These are phyloP conservation scores for Orbilia oligospora DNA, from an alignment of 2,329 filamentous ascomycete genomes.

Conservation along the genomic window DNA sequence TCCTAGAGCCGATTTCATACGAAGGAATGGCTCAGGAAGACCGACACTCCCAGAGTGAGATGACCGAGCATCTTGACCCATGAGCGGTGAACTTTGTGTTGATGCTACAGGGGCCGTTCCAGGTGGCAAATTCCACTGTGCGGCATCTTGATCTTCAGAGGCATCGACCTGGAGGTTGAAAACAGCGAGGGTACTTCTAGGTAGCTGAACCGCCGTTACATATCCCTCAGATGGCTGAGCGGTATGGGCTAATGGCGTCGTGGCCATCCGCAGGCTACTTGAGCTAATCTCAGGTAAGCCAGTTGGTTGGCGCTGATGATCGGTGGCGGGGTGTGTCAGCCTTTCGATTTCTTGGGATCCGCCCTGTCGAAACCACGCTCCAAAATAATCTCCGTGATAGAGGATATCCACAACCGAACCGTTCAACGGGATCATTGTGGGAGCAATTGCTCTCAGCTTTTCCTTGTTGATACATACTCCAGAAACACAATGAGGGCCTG, in stretches of 20 bases:
- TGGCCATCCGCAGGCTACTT: slow-evolving; percentile 53
- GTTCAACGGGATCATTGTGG: slow-evolving; percentile 58
- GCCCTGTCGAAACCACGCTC: slow-evolving; percentile 53
- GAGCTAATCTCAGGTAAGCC: slow-evolving; percentile 60
- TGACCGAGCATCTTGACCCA: slow-evolving; percentile 52
- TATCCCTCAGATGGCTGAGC: slow-evolving; percentile 48
- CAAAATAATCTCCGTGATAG: slow-evolving; percentile 59
- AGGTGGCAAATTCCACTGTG: slow-evolving; percentile 59
- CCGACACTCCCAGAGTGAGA: slow-evolving; percentile 53
- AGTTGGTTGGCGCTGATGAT: slow-evolving; percentile 45
- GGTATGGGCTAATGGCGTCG: slow-evolving; percentile 41
- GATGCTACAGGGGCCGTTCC: slow-evolving; percentile 28
- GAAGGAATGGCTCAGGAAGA: slow-evolving; percentile 51
- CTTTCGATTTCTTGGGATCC: slow-evolving; percentile 60
- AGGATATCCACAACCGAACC: slow-evolving; percentile 57
- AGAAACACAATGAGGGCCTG: slow-evolving; percentile 47
- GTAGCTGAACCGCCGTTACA: slow-evolving; percentile 56
- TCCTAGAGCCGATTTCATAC: slow-evolving; percentile 39
- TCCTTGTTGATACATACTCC: slow-evolving; percentile 55
- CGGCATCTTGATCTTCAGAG: slow-evolving; percentile 53
- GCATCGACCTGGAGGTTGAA: slow-evolving; percentile 59
- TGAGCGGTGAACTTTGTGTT: slow-evolving; percentile 57
- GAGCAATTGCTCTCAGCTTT: slow-evolving; percentile 46
- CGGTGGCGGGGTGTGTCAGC: slow-evolving; percentile 59
- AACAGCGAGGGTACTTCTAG: slow-evolving; percentile 53